Percentiles rank a stretch among this genome's conserved stretches.
These are phyloP conservation scores for Ophiocordyceps camponoti-leonardi DNA, from an alignment of 2,329 filamentous ascomycete genomes.

Conservation along the genomic window DNA sequence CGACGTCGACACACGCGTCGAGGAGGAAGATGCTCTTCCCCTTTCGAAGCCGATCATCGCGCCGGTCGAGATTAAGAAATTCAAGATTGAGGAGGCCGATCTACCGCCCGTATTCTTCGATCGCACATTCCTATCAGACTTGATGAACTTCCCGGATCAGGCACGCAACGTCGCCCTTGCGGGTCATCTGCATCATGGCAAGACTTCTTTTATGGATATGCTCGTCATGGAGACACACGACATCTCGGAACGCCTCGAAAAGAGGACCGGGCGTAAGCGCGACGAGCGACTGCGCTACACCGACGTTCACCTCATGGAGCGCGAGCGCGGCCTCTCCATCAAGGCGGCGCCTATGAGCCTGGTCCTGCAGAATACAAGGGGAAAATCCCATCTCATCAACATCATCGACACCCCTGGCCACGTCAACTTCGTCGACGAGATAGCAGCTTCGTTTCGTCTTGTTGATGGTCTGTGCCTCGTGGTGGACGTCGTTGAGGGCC, in stretches of 20 bases:
- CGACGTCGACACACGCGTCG: conserved; percentile 87
- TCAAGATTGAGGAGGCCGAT: conserved; percentile 81
- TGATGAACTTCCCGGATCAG: conserved; percentile 93
- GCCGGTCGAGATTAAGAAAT: conserved; percentile 88
- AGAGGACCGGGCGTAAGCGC: conserved; percentile 60
- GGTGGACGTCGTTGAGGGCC: conserved; percentile 94
- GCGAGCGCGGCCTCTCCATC: conserved; percentile 77
- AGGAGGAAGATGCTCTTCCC: conserved; percentile 93
- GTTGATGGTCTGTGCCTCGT: conserved; percentile 87
- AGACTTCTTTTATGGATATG: conserved; percentile 98
- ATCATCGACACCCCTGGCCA: conserved; percentile 93
- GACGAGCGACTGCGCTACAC: conserved; percentile 93
- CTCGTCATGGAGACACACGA: conserved; percentile 91
- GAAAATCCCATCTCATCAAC: conserved; percentile 91
- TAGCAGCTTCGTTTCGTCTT: conserved; percentile 71
- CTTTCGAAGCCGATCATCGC: conserved; percentile 86
- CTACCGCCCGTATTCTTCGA: conserved; percentile 79
- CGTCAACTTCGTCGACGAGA: conserved; percentile 96
- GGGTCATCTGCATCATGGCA: conserved; percentile 91
- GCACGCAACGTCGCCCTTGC: conserved; percentile 83
- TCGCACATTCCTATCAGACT: conserved; percentile 80
- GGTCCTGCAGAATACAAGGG: conserved; percentile 70
- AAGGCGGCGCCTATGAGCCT: conserved; percentile 92
- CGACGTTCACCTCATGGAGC: conserved; percentile 76
- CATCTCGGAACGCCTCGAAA: conserved; percentile 60